Conservation (phyloP, 2,329 filamentous ascomycete species). For the Rugonectria rugulosa region DNA sequence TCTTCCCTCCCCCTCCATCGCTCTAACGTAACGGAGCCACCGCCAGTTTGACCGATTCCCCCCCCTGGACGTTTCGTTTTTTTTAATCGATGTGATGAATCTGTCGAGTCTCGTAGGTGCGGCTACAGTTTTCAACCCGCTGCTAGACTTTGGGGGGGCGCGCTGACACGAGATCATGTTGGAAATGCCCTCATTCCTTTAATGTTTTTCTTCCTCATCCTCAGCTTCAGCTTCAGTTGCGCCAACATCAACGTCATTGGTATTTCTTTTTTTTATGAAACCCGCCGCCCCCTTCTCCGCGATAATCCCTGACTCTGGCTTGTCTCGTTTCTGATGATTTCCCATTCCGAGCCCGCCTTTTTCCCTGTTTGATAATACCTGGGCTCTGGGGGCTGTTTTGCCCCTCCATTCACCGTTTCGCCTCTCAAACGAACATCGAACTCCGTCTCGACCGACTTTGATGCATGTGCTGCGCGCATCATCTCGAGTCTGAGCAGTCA, state of each 20-base stretch:
- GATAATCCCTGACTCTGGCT: neutral
- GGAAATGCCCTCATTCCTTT: neutral
- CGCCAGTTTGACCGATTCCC: neutral
- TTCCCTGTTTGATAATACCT: constrained; percentile 7
- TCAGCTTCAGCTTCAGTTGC: too few relatives aligned
- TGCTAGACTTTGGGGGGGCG: neutral
- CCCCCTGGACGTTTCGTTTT: too few relatives aligned
- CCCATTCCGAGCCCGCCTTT: neutral
- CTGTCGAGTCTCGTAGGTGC: too few relatives aligned
- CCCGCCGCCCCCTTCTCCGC: neutral
- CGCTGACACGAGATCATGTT: neutral
- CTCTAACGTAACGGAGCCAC: neutral
- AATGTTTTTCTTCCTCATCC: neutral
- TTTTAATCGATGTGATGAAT: too few relatives aligned
- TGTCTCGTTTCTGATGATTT: neutral
- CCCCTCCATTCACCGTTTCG: constrained; percentile 1
- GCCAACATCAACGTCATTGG: too few relatives aligned
- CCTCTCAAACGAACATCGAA: neutral
- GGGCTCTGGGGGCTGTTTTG: constrained; percentile 6
- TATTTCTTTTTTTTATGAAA: neutral
- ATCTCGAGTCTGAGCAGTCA: neutral
- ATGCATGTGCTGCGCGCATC: neutral
- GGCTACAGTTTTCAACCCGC: neutral
- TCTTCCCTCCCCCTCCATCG: neutral
- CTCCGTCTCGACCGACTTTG: neutral